Percentiles rank a stretch among this genome's conserved stretches.
phyloP scores from a whole-genome alignment of 2,329 filamentous ascomycete species.

The Pseudocercospora vitis region DNA sequence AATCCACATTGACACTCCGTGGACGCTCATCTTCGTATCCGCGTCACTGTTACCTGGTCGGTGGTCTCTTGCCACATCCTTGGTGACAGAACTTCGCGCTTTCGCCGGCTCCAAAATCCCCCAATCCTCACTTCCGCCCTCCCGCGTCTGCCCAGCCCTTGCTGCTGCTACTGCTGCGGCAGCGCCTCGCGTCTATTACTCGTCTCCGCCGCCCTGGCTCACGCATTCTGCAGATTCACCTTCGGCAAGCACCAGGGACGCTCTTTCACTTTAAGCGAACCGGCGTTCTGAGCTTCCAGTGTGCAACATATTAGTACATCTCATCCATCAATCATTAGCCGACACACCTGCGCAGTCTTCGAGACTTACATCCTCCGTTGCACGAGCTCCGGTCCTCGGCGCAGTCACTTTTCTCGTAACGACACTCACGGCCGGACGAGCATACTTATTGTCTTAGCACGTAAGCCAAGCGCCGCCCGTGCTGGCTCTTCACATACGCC shows the following conservation, averaged over 20 bases:
- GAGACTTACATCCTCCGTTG: conserved; percentile 12
- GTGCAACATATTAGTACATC: conserved; percentile 12
- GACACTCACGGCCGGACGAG: conserved; percentile 36
- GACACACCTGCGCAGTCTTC: conserved; percentile 10
- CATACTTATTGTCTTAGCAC: conserved; percentile 35
- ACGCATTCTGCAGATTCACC: conserved; percentile 28
- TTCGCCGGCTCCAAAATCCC: conserved; percentile 8
- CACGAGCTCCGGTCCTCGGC: conserved; percentile 23
- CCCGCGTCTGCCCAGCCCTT: conserved; percentile 20
- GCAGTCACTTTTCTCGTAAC: conserved; percentile 22
- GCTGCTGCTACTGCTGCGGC: conserved; percentile 10
- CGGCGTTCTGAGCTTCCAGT: conserved; percentile 17
- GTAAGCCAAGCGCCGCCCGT: conserved; percentile 24
- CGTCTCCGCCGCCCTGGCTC: conserved; percentile 20
- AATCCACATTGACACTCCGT: conserved; percentile 4
- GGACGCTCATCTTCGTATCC: no score
- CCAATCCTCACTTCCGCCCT: conserved; percentile 15
- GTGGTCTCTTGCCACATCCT: conserved; percentile 2
- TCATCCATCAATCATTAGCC: conserved; percentile 12
- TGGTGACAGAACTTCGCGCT: background rate
- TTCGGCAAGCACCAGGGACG: conserved; percentile 21
- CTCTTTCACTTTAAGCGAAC: conserved; percentile 24
- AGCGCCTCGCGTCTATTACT: conserved; percentile 13
- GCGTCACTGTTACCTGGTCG: background rate
- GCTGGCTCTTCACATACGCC: conserved; percentile 7